Base-by-base conservation (phyloP, 2,329 filamentous ascomycete genomes). In the Sclerotinia trifoliorum region DNA sequence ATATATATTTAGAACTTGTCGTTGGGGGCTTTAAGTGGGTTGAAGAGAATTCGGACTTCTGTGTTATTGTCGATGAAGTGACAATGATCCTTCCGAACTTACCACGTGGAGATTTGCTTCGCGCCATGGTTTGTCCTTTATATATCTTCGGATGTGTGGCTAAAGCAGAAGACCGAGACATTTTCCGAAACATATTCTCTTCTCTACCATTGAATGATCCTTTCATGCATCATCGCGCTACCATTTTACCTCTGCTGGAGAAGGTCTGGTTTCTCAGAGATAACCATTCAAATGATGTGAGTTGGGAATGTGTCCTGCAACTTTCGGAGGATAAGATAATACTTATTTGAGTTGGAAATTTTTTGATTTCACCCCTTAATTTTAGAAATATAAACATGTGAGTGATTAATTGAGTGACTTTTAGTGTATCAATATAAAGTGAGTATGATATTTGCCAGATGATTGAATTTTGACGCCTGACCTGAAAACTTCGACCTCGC, bases 1-100 rank as follows among this genome's bases (percentile, higher is more conserved):
- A 56, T 10, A 67, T 77, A 26, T 76, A 75, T 39, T 68, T 76
- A 10, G 72, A 76, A 61, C 60, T 76, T 24, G 70, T 77, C 10
- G 54, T 71, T 15, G 57, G 73, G 46, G 75, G 74, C 0, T 75
- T 71, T 49, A 57, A 71, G 49, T 21, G 68, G 5, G 29, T 73
- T 8, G 68, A 68, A 21, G 29, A 54, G 15, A 19, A 55, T 39
- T n/a, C 57, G 8, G 35, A 67, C 21, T 39, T 76, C 13, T 56
- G 70, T 15, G n/a, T 57, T 11, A 68, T 69, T 11, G 70, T 73
- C 29, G 51, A 66, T 19, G 71, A 70, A 66, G 71, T 68, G 5
- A 73, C 75, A 69, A 71, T 26, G 32, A 64, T 75, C 7, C 64
- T 77, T 66, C 68, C 67, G 61, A 72, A 32, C 19, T 63, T 70